phyloP scores from a whole-genome alignment of 371 early-diverging fungal genomes.

The Rhizomucor pusillus region DNA sequence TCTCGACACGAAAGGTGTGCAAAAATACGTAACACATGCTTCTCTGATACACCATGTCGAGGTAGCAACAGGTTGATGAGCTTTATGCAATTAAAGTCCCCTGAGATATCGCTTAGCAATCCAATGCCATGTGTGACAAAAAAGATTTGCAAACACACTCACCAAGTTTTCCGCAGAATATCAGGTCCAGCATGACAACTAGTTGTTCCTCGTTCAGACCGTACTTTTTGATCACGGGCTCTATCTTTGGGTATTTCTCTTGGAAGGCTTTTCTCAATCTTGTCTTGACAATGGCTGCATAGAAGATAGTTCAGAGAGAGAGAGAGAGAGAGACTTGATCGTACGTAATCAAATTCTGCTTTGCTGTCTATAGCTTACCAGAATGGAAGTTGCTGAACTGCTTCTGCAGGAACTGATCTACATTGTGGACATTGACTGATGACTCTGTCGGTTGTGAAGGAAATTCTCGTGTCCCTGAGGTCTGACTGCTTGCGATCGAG shows the following conservation, averaged over 20 bases:
- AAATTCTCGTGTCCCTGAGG: no score
- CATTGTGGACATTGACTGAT: slow-evolving; percentile 4
- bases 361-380: not conserved
- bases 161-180: slow-evolving; percentile 16
- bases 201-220: slow-evolving; percentile 15
- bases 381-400: slow-evolving; percentile 1
- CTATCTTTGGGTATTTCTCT: slow-evolving; percentile 1
- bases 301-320: not conserved
- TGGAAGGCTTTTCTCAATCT: not conserved
- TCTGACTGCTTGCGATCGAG: no score
- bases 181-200: slow-evolving; percentile 13
- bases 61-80: slow-evolving; percentile 43
- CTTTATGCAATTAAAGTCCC: no score
- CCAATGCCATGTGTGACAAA: no score
- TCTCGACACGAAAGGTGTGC: slow-evolving; percentile 31
- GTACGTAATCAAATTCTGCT: not conserved
- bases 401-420: slow-evolving; percentile 1
- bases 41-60: slow-evolving; percentile 37
- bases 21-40: slow-evolving; percentile 36
- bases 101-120: no score
- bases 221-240: slow-evolving; percentile 12
- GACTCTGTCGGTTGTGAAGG: not conserved
- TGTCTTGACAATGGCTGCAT: not conserved
- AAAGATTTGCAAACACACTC: not conserved
- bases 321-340: not conserved